phyloP scores from a whole-genome alignment of 148 eudicot species.

The Heliamphora exappendiculata region DNA sequence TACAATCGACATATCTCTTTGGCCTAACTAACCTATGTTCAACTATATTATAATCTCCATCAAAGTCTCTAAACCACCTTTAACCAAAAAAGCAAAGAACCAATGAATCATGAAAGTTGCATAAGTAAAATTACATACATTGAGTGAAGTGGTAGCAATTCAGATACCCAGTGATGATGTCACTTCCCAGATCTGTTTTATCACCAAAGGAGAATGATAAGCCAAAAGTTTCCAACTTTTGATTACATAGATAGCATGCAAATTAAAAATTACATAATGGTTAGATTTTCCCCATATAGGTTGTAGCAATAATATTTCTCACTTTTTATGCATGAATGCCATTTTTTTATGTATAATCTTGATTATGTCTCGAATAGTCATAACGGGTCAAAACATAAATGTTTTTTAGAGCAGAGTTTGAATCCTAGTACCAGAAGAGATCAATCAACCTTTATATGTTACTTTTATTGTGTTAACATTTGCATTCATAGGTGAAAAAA shows the following conservation, averaged over 20 bases:
- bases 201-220: constrained; percentile 3
- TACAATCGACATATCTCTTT: neutral
- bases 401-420: too few species aligned
- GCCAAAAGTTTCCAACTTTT: neutral
- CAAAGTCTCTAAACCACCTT: neutral
- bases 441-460: too few species aligned
- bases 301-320: too few species aligned
- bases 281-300: too few species aligned
- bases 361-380: too few species aligned
- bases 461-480: too few species aligned
- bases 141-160: constrained; percentile 88
- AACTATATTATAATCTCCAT: neutral
- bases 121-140: constrained; percentile 48
- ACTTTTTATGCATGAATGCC: too few species aligned
- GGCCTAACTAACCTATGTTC: neutral
- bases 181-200: constrained; percentile 37
- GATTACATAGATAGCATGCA: neutral
- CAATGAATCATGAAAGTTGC: neutral
- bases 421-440: too few species aligned
- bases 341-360: too few species aligned
- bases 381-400: too few species aligned
- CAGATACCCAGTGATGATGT: constrained; percentile 88
- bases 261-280: too few species aligned
- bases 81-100: neutral
- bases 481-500: too few species aligned